Evolutionary conservation across 768 basidiomycete species (phyloP).

Genomic region (Trametes cubensis): DNA sequence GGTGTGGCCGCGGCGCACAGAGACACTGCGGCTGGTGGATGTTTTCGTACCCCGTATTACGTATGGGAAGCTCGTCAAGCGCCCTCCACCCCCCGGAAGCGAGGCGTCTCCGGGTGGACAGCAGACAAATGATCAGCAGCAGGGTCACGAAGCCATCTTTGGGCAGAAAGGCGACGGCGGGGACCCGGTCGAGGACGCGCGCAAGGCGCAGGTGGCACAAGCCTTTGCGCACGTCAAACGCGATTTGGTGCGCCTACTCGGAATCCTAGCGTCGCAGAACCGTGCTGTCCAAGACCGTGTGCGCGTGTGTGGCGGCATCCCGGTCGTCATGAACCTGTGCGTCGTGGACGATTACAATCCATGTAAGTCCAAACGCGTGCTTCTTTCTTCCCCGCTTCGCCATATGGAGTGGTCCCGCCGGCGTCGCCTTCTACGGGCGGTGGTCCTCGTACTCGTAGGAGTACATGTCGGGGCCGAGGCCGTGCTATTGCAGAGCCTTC

Average conservation of each 20-base stretch:
- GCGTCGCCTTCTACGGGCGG: too few relatives aligned
- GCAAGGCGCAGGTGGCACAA: conserved; percentile 39
- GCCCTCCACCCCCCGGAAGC: conserved; percentile 16
- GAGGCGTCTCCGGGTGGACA: neutral
- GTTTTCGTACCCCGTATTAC: conserved; percentile 83
- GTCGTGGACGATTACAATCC: conserved; percentile 91
- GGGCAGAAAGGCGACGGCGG: neutral
- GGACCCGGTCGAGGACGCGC: neutral
- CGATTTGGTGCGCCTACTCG: conserved; percentile 87
- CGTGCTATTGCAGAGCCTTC: neutral
- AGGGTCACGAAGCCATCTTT: neutral
- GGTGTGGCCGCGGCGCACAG: conserved; percentile 42
- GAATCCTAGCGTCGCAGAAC: conserved; percentile 68
- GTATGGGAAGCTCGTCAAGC: conserved; percentile 63
- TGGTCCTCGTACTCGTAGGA: too few relatives aligned
- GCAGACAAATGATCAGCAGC: too few relatives aligned
- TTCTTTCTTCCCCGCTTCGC: neutral
- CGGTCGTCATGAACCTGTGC: conserved; percentile 85
- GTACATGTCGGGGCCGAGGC: too few relatives aligned
- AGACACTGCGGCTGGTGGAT: conserved; percentile 73
- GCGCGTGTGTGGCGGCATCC: conserved; percentile 71
- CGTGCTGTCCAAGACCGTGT: conserved; percentile 74
- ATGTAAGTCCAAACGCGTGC: conserved; percentile 56
- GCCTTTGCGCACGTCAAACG: conserved; percentile 86
- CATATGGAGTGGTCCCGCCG: too few relatives aligned